phyloP scores from a whole-genome alignment of 129 eudicot genomes.

The Flaveria linearis region DNA sequence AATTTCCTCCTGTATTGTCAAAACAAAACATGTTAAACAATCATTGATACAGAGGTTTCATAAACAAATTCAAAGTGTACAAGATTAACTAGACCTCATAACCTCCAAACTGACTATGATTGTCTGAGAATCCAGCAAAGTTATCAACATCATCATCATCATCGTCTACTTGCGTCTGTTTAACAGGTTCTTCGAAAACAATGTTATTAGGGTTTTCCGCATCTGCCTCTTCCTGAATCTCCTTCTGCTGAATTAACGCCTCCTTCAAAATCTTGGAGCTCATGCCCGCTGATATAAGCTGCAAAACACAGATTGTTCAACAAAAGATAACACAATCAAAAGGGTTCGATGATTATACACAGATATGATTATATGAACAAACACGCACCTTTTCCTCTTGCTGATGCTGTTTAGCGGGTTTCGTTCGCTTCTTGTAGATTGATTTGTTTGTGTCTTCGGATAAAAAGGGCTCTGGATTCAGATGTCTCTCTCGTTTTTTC shows the following conservation, averaged over 20 bases:
- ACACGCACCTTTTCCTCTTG: constrained; percentile 37
- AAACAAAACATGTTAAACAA: not conserved
- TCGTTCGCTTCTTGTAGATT: constrained; percentile 49
- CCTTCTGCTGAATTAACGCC: constrained; percentile 82
- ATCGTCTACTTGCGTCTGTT: constrained; percentile 30
- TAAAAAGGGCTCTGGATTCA: constrained; percentile 72
- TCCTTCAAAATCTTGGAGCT: constrained; percentile 87
- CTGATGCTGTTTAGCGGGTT: constrained; percentile 71
- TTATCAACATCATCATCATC: constrained; percentile 78
- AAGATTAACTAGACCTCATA: constrained; percentile 42
- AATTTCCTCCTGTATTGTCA: constrained; percentile 52
- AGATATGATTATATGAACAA: too few species aligned
- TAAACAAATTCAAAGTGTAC: not conserved
- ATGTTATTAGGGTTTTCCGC: constrained; percentile 46
- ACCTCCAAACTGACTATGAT: constrained; percentile 69
- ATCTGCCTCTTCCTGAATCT: constrained; percentile 63
- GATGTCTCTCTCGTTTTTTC: constrained; percentile 63
- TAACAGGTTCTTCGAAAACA: constrained; percentile 40
- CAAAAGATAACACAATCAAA: too few species aligned
- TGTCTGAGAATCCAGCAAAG: constrained; percentile 66
- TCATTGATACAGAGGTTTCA: too few species aligned
- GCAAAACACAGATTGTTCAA: constrained; percentile 15
- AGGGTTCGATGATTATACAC: too few species aligned
- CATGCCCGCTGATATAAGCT: constrained; percentile 63
- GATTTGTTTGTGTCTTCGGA: constrained; percentile 49